Conservation (phyloP, 768 basidiomycete species). For the Russula abietina region DNA sequence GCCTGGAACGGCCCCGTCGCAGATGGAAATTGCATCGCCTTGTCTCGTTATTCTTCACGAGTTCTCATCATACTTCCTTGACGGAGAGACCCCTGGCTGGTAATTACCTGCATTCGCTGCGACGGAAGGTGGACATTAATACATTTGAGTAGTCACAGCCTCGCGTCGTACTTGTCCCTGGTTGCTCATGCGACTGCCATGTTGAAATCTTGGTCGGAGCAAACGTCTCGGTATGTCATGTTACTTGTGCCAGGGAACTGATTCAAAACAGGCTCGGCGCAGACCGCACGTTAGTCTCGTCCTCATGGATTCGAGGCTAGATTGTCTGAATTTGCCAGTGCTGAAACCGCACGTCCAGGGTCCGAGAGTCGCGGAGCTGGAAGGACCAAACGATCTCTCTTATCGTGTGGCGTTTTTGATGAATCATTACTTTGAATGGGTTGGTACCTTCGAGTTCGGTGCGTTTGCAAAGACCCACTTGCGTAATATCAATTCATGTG, state of each 20-base stretch:
- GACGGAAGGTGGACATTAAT: neutral
- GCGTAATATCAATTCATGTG: neutral
- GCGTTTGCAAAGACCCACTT: neutral
- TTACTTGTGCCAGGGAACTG: neutral
- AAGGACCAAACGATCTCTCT: neutral
- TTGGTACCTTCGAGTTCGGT: slow-evolving; percentile 19
- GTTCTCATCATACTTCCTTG: slow-evolving; percentile 22
- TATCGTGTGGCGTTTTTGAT: slow-evolving; percentile 16
- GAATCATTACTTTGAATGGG: slow-evolving; percentile 23
- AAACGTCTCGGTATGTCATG: slow-evolving; percentile 14
- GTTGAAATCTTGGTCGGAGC: slow-evolving; percentile 6
- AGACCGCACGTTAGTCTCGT: slow-evolving; percentile 17
- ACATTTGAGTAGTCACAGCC: slow-evolving; percentile 7
- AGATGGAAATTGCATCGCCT: slow-evolving; percentile 8
- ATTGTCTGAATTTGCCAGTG: slow-evolving; percentile 15
- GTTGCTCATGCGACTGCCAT: slow-evolving; percentile 15
- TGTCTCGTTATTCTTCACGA: slow-evolving; percentile 23
- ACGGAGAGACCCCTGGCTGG: slow-evolving; percentile 6
- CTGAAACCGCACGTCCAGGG: neutral
- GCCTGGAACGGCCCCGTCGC: neutral
- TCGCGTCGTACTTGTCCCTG: slow-evolving; percentile 22
- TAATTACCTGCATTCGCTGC: neutral
- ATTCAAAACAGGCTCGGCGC: neutral
- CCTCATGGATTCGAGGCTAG: slow-evolving; percentile 23
- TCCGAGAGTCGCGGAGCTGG: neutral